Conservation (phyloP, 1,284 basidiomycete species). For the Xerocomus nothofagi region DNA sequence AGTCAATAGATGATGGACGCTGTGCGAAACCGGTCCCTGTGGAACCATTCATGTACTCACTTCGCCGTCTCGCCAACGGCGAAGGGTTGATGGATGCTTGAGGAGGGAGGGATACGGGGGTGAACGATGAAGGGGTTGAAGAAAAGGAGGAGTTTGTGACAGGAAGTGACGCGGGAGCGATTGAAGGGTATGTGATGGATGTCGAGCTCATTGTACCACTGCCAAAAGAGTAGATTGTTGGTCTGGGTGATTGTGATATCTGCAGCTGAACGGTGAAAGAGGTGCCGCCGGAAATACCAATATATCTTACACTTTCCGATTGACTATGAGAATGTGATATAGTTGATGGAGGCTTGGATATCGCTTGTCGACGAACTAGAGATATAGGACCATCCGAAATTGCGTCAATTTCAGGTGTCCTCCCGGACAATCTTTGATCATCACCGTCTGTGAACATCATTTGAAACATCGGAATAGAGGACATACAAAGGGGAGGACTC, state of each 20-base stretch:
- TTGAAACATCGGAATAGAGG: neutral
- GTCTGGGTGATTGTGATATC: slow-evolving; percentile 32
- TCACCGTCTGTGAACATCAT: slow-evolving; percentile 12
- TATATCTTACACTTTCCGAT: slow-evolving; percentile 44
- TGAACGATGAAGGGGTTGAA: slow-evolving; percentile 29
- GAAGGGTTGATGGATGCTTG: slow-evolving; percentile 79
- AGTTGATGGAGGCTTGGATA: slow-evolving; percentile 40
- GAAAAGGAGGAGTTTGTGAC: slow-evolving; percentile 39
- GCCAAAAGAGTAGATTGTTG: slow-evolving; percentile 35
- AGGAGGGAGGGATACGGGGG: slow-evolving; percentile 62
- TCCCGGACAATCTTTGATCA: slow-evolving; percentile 21
- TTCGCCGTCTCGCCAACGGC: slow-evolving; percentile 65
- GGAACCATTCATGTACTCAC: slow-evolving; percentile 79
- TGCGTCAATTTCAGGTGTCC: slow-evolving; percentile 10
- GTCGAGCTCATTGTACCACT: slow-evolving; percentile 31
- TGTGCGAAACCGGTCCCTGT: slow-evolving; percentile 53
- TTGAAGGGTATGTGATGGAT: slow-evolving; percentile 48
- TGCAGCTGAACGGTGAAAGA: slow-evolving; percentile 17
- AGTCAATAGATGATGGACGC: slow-evolving; percentile 65
- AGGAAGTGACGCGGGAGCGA: slow-evolving; percentile 33
- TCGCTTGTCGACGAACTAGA: slow-evolving; percentile 37
- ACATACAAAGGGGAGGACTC: slow-evolving; percentile 27
- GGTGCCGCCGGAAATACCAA: neutral
- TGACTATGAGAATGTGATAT: slow-evolving; percentile 42
- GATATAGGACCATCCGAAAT: slow-evolving; percentile 33